phyloP scores from a whole-genome alignment of 179 eudicot genomes.

The Dionaea muscipula region DNA sequence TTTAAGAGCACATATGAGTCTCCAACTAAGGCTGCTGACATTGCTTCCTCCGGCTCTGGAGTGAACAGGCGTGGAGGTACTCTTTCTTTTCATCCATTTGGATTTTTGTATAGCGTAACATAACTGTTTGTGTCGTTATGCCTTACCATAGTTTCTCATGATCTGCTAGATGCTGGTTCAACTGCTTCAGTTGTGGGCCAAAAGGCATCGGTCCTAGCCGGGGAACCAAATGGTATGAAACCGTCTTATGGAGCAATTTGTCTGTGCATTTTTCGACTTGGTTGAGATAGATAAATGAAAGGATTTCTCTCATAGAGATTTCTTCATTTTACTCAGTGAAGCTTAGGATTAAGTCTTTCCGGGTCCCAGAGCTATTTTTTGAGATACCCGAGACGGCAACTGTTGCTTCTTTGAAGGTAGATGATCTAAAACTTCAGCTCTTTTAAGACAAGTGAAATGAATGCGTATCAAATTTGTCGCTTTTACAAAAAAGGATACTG shows the following conservation, averaged over 20 bases:
- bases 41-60: conserved; percentile 20
- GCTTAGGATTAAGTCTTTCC: conserved; percentile 74
- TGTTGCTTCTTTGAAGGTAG: conserved; percentile 79
- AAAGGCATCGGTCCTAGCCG: conserved; percentile 27
- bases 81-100: background rate
- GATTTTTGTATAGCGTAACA: background rate
- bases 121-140: background rate
- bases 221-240: conserved; percentile 64
- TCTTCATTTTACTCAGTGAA: conserved; percentile 53
- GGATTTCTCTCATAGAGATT: conserved; percentile 25
- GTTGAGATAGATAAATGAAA: conserved; percentile 16
- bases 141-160: conserved; percentile 14
- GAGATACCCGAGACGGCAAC: conserved; percentile 80
- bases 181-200: conserved; percentile 35
- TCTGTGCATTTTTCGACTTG: conserved; percentile 14
- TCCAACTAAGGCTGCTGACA: conserved; percentile 23
- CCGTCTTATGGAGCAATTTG: conserved; percentile 17
- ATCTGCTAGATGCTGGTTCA: conserved; percentile 37
- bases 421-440: background rate
- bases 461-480: too few species aligned
- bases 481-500: too few species aligned
- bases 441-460: background rate
- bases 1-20: conserved; percentile 28
- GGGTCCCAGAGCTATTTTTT: conserved; percentile 71
- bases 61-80: conserved; percentile 41